Percentiles rank a stretch among this genome's conserved stretches.
These are phyloP conservation scores for Blakeslea trispora DNA, from an alignment of 371 early-diverging fungal genomes.

Conservation along the genomic window DNA sequence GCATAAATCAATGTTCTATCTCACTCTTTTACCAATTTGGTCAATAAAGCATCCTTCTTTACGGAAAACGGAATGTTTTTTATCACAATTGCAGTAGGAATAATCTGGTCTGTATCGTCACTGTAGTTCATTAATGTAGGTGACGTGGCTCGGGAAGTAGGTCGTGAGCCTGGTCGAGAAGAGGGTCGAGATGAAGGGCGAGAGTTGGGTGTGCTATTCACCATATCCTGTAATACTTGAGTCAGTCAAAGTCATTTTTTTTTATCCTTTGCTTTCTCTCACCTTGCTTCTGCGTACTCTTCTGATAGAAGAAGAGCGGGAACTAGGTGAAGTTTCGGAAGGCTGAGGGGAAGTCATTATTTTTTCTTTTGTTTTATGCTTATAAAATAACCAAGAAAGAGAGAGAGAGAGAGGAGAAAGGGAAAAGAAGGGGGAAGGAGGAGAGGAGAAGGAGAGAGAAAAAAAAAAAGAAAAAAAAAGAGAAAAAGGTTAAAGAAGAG, in stretches of 20 bases:
- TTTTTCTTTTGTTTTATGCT: background rate
- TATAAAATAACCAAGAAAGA: constrained; percentile 10
- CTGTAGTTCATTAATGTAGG: constrained; percentile 19
- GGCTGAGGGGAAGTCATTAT: constrained; percentile 25
- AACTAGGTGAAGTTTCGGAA: constrained; percentile 19
- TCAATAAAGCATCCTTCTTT: constrained; percentile 73
- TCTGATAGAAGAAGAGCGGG: constrained; percentile 29
- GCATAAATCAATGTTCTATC: background rate
- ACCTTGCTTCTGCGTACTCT: constrained; percentile 19
- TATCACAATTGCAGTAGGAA: constrained; percentile 80
- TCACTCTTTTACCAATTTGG: constrained; percentile 51
- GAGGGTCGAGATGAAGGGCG: constrained; percentile 20
- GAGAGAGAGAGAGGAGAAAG: background rate
- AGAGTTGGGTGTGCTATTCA: constrained; percentile 14
- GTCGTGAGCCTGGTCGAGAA: constrained; percentile 22
- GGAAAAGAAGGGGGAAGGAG: constrained; percentile 2
- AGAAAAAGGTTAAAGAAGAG: too few relatives aligned
- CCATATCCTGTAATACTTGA: constrained; percentile 1
- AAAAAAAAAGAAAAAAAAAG: too few relatives aligned
- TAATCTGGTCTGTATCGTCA: constrained; percentile 34
- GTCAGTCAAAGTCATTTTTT: background rate
- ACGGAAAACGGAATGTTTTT: constrained; percentile 84
- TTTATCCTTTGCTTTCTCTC: background rate
- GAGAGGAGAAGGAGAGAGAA: constrained; percentile 3
- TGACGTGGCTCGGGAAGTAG: constrained; percentile 32